A percentile compares a stretch with the other conserved stretches of the same genome.
These are phyloP conservation scores for Plasmodium reichenowi DNA, from an alignment of 169 alveolate genomes.

Conservation along the genomic window DNA sequence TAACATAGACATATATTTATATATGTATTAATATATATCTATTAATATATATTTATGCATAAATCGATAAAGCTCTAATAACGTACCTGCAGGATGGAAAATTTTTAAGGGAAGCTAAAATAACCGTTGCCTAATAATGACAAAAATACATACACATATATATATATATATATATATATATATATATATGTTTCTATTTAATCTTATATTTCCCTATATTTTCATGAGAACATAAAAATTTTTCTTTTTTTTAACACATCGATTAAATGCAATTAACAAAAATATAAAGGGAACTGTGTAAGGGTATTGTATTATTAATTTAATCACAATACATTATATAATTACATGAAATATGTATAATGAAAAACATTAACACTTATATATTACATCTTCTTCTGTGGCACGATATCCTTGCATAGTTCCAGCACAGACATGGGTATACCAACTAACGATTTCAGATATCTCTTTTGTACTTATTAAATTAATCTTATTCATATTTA, in stretches of 20 bases:
- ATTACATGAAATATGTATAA: neutral
- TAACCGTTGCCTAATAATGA: conserved; percentile 51
- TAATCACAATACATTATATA: neutral
- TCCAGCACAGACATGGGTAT: conserved; percentile 74
- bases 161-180: neutral
- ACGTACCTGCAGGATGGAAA: conserved; percentile 68
- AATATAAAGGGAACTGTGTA: neutral
- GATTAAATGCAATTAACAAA: neutral
- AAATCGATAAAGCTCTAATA: neutral
- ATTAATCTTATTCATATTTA: conserved; percentile 45
- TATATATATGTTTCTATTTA: neutral
- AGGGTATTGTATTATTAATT: neutral
- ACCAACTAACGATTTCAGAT: conserved; percentile 74
- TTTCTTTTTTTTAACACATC: neutral
- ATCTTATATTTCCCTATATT: too few species aligned
- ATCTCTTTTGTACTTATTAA: conserved; percentile 68
- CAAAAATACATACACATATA: neutral
- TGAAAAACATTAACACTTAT: neutral
- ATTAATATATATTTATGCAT: too few species aligned
- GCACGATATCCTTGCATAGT: conserved; percentile 71
- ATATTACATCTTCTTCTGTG: conserved; percentile 65
- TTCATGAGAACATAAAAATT: neutral
- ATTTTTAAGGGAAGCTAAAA: conserved; percentile 68
- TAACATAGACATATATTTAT: neutral
- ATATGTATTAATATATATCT: too few species aligned